Percentiles rank a stretch among this genome's conserved stretches.
phyloP scores from a whole-genome alignment of 148 eudicot genomes.

The Arctostaphylos glauca region DNA sequence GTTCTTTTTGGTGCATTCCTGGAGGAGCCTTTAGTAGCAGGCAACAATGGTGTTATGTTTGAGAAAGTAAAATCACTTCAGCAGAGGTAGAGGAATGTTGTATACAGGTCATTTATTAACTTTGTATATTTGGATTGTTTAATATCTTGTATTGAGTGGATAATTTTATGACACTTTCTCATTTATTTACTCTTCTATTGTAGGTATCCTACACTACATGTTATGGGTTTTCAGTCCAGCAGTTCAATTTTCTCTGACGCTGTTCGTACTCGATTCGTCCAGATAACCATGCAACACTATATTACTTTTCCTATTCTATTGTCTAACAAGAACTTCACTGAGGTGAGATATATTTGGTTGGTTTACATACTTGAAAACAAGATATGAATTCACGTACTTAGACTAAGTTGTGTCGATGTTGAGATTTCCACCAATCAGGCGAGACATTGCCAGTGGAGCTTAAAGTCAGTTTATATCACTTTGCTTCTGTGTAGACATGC shows the following conservation, averaged over 20 bases:
- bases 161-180: background rate
- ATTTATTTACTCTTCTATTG: background rate
- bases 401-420: background rate
- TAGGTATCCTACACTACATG: conserved; percentile 72
- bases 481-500: background rate
- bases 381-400: background rate
- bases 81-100: conserved; percentile 61
- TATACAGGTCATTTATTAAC: conserved; percentile 18
- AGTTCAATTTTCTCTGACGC: conserved; percentile 32
- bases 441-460: background rate
- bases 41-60: conserved; percentile 33
- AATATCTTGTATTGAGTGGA: background rate
- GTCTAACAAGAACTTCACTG: conserved; percentile 51
- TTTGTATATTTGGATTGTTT: conserved; percentile 9
- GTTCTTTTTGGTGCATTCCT: conserved; percentile 56
- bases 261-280: conserved; percentile 30
- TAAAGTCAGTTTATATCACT: background rate
- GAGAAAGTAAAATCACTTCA: conserved; percentile 74
- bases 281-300: conserved; percentile 52
- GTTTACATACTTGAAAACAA: background rate
- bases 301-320: conserved; percentile 74
- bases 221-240: conserved; percentile 61
- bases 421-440: background rate
- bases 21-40: conserved; percentile 32
- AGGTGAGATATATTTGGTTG: conserved; percentile 44